Evolutionary conservation across 768 basidiomycete species (phyloP), one percentile per base, ranked within the genome.

Genomic region (Kwoniella shandongensis): DNA sequence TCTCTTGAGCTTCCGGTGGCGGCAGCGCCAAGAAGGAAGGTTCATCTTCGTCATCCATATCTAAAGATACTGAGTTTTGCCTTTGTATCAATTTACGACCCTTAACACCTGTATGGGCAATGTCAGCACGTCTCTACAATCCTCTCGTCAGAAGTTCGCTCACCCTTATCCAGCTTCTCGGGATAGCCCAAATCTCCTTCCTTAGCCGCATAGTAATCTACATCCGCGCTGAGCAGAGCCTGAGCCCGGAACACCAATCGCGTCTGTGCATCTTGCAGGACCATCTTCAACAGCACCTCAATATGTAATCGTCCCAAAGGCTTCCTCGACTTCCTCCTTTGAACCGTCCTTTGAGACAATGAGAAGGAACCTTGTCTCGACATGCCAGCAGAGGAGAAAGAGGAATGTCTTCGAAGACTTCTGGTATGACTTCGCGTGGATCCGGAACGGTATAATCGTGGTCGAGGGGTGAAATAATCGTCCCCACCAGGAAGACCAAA

Each of bases 171-270:
- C 15, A 97, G 81, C 64, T 88, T 88, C 49, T 85, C 86, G 20
- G 93, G 92, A 78, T 92, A 98, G 13, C 85, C 84, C 44, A 98
- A 77, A 73, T 97, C 93, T 62, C 85, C 87, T 13, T 74, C 65
- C 60, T 84, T 87, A 0, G 91, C 86, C 0, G 81, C 81, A 74
- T 88, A 97, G 67, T 89, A 86, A 62, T 87, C 80, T 32, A 98
- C 90, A 49, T 97, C 94, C 29, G 84, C 83, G 69, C 92, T 88
- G 29, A 99, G 85, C 42, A 96, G 82, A 1, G 89, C 83, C 76
- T 98, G 93, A 5, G 93, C 93, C 73, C 96, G 88, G 82, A 98
- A 98, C 67, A 97, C 91, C 44, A 98, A 76, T 52, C 92, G 79
- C 12, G 96, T 97, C 79, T 98, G 94, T 1, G 93, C 91, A 72